Evolutionary conservation across 352 stramenopile species (phyloP), one percentile per base, ranked within the genome.

Genomic region (Thalassiosira livingstoniorum): DNA sequence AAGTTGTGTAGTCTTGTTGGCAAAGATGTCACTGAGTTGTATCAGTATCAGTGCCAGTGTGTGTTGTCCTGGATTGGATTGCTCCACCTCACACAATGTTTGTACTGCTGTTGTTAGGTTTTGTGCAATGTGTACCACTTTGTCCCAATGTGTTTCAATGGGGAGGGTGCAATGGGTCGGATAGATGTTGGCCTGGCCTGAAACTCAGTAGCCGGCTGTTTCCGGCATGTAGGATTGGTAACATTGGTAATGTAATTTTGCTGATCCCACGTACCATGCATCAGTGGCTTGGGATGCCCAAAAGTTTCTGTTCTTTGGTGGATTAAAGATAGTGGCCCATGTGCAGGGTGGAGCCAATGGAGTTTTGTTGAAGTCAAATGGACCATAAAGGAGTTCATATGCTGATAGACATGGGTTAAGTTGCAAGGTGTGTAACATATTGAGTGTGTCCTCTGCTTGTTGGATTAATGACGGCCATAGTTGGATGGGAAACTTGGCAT

Each of bases 211-310:
- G 11, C 5, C 51, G n/a, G 32, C 2, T 4, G 73, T 87, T 51
- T 80, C 43, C 10, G 45, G 53, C 18, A 80, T 76, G 31, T 66
- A 88, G 25, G 75, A 54, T 11, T 42, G 66, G 32, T 65, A 83
- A 62, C 78, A 86, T 34, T 74, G 55, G 51, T 86, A 87, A 31
- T 80, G 61, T 15, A 85, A 35, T 21, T 76, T 53, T 10, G 78
- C 68, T 23, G 73, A 74, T 39, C 77, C 81, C n/a, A 85, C 29
- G 29, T 80, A 85, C 63, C 65, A 88, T 32, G 76, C 75, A 47
- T 75, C 51, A 10, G 73, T 42, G 0, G n/a, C 73, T 51, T 85
- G 67, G 21, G 63, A 37, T 3, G 25, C 43, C 32, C 39, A 86
- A n/a, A 71, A 70, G 32, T 32, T 51, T 47, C 62, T 31, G 42